Conservation (phyloP, 2,329 filamentous ascomycete genomes). For the Sporothrix schenckii region DNA sequence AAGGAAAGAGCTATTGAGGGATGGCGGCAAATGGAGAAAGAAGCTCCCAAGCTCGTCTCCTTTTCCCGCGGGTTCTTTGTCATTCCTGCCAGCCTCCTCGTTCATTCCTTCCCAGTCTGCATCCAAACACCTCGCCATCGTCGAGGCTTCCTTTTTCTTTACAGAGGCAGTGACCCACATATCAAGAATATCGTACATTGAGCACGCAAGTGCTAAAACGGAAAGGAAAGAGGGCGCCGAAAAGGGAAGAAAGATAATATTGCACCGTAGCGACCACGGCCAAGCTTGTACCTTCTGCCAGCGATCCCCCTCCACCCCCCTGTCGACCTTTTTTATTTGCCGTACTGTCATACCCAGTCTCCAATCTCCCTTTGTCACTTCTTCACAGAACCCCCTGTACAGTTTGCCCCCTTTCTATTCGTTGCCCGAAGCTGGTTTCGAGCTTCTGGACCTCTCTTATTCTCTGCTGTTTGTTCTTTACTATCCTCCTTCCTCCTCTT, state of each 20-base stretch:
- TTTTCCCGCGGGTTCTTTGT: not conserved
- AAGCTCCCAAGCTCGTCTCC: slow-evolving; percentile 8
- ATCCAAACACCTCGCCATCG: not conserved
- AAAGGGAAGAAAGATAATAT: slow-evolving; percentile 26
- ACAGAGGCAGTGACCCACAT: not conserved
- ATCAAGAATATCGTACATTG: not conserved
- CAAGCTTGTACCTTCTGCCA: slow-evolving; percentile 14
- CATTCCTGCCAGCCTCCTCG: slow-evolving; percentile 3
- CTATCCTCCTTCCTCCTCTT: not conserved
- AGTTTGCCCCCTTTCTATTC: slow-evolving; percentile 26
- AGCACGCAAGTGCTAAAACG: slow-evolving; percentile 8
- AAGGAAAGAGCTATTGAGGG: not conserved
- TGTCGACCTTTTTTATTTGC: slow-evolving; percentile 20
- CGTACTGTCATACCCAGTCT: slow-evolving; percentile 22
- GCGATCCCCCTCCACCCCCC: slow-evolving; percentile 8
- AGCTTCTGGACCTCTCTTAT: slow-evolving; percentile 4
- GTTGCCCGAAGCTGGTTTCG: slow-evolving; percentile 9
- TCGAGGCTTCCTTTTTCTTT: slow-evolving; percentile 10
- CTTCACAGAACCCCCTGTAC: slow-evolving; percentile 1
- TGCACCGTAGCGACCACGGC: slow-evolving; percentile 23
- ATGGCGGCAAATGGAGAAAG: slow-evolving; percentile 9
- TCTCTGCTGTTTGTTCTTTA: not conserved
- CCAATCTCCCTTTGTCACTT: slow-evolving; percentile 19
- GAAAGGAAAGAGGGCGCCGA: slow-evolving; percentile 16
- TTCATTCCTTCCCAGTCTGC: slow-evolving; percentile 24